phyloP scores from a whole-genome alignment of 495 filamentous ascomycete genomes.

The Xanthoparmelia taractica region DNA sequence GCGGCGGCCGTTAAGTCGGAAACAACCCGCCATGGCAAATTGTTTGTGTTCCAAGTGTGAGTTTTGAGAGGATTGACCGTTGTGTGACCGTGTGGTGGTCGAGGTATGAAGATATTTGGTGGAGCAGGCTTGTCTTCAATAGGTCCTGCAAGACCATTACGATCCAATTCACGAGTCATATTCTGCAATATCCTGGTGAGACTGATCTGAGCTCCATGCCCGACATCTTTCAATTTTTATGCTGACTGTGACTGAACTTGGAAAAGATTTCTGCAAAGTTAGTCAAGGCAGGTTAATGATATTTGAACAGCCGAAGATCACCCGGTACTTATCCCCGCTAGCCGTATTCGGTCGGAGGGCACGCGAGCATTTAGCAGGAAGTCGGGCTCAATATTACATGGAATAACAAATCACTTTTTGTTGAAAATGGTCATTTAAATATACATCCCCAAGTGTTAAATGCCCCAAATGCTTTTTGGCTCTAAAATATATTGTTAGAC shows the following conservation, averaged over 20 bases:
- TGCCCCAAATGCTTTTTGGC: neutral
- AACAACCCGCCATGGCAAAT: constrained; percentile 57
- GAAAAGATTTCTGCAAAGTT: neutral
- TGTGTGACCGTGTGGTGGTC: constrained; percentile 8
- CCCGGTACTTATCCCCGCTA: too few relatives aligned
- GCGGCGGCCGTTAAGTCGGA: constrained; percentile 70
- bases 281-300: too few relatives aligned
- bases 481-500: constrained; percentile 25
- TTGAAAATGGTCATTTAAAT: neutral
- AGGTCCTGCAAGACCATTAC: constrained; percentile 12
- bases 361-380: too few relatives aligned
- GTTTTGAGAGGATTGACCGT: constrained; percentile 18
- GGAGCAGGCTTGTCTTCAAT: constrained; percentile 13
- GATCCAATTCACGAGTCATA: constrained; percentile 21
- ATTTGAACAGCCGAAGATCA: too few relatives aligned
- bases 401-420: neutral
- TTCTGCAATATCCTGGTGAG: neutral
- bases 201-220: neutral
- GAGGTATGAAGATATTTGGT: constrained; percentile 17
- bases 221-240: constrained; percentile 3
- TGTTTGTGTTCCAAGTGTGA: constrained; percentile 67
- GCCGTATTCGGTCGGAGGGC: constrained; percentile 2
- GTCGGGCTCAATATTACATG: neutral
- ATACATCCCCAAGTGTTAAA: neutral
- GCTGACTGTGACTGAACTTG: neutral